Conservation (phyloP, 2,329 filamentous ascomycete species). For the Trichoderma citrinoviride region DNA sequence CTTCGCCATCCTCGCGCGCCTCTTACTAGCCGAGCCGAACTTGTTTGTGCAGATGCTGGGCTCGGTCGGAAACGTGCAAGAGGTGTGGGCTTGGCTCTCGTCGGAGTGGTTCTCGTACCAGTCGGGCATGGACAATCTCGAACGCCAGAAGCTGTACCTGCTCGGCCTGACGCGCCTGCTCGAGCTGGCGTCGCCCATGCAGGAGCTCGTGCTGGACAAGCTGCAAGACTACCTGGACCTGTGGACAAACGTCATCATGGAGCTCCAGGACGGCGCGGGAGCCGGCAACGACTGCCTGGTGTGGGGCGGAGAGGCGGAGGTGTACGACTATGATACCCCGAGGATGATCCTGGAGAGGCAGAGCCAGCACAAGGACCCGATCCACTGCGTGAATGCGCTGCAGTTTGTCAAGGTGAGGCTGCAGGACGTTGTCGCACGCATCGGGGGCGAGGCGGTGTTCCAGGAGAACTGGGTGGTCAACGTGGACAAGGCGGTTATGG, state of each 20-base stretch:
- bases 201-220: conserved; percentile 55
- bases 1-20: conserved; percentile 75
- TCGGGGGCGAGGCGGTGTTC: conserved; percentile 65
- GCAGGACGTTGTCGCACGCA: conserved; percentile 54
- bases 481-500: conserved; percentile 70
- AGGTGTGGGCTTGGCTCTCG: conserved; percentile 59
- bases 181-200: conserved; percentile 58
- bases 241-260: conserved; percentile 69
- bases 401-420: conserved; percentile 63
- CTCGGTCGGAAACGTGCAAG: conserved; percentile 45
- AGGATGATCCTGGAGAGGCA: conserved; percentile 54
- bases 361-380: conserved; percentile 58
- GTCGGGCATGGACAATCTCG: conserved; percentile 63
- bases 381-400: conserved; percentile 64
- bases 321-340: conserved; percentile 55
- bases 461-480: conserved; percentile 68
- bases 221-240: conserved; percentile 73
- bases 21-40: conserved; percentile 69
- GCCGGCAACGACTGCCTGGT: conserved; percentile 52
- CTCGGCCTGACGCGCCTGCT: conserved; percentile 70
- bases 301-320: conserved; percentile 40
- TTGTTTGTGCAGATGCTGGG: conserved; percentile 62
- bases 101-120: conserved; percentile 67
- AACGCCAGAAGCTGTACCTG: conserved; percentile 68
- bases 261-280: conserved; percentile 60